Base-by-base conservation (phyloP, 495 filamentous ascomycete species). In the Tetracladium marchalianum region DNA sequence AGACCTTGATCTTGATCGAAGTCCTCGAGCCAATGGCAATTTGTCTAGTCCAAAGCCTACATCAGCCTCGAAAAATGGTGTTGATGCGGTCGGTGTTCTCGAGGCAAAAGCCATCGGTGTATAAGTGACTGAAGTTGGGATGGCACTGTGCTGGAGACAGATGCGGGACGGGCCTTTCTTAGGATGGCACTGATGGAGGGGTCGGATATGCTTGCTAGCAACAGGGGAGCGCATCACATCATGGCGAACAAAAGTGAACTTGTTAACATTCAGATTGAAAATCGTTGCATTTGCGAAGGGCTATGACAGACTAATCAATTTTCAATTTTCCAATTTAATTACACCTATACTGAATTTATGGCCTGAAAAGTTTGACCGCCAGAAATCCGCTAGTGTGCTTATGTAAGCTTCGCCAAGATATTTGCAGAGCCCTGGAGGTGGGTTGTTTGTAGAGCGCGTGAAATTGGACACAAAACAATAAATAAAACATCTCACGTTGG, bases 91-190 rank as follows among this genome's bases (percentile, higher is more conserved):
- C 35, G 51, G 54, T 19, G 51, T 54, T 22, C 61, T 75, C 35
- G 70, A 76, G 52, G 62, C 60, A 22, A 69, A 70, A 58, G 70
- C 65, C 34, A 70, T 65, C 43, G 64, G 60, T 7, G 22, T 27
- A 27, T 27, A 27, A 27, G 22, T 27, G 7, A 27, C 7, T 3
- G 22, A 27, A 27, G 22, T 68, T n/a, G 7, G 22, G 22, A 27
- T 27, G 22, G 22, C 31, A 13, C 12, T 39, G 36, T 38, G 43
- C 39, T 15, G 24, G 47, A 39, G 39, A 38, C 22, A 41, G n/a
- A n/a, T 27, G 22, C 43, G 52, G 52, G 39, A 45, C 43, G 47
- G 39, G 8, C 43, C 47, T 47, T 46, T 27, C 7, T 27, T 27
- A 7, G 22, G 22, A 27, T 27, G 22, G 22, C 22, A 27, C 22